Evolutionary conservation across 2,329 filamentous ascomycete species (phyloP), one percentile per base, ranked within the genome.

Genomic region (Setomelanomma holmii): DNA sequence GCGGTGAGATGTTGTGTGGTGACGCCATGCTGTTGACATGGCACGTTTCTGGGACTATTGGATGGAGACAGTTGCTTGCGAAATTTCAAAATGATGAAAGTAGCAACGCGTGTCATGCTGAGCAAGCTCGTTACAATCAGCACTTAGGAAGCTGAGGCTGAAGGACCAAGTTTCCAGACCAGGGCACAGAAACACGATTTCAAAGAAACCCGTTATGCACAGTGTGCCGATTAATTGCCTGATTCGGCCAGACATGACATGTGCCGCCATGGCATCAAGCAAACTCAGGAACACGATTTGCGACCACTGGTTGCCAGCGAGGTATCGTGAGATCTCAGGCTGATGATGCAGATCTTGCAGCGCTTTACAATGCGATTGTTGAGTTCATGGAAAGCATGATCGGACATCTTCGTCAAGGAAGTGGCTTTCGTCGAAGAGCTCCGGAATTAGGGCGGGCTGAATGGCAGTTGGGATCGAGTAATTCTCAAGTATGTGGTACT

Each of bases 261-360:
- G 12, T 40, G 33, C 14, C 47, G 30, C 44, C 40, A 40, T 19
- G 27, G 43, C 35, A 60, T 60, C 42, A 48, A 3, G 4, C 6
- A 12, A 23, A 11, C 20, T 23, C 11, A 10, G 5, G 39, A 23
- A 11, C 39, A 4, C 44, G 24, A 27, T 27, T 27, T 27, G 24
- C 24, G 24, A 49, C 52, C 40, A 45, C 27, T 53, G 44, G 53
- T 53, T 54, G 51, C 61, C 67, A 61, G 63, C 68, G 58, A 69
- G 48, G 45, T 46, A 67, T 68, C 53, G 64, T 66, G 58, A 62
- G 55, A 57, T 60, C 53, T 42, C 39, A 44, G 45, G 40, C 38
- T 61, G 57, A 51, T 61, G 58, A 58, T 55, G 45, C 23, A 27
- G 1, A 16, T 4, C 17, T 7, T 41, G 38, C 19, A 16, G 45